Evolutionary conservation across 306 rosid genomes (phyloP).

Genomic region (Sophora flavescens): DNA sequence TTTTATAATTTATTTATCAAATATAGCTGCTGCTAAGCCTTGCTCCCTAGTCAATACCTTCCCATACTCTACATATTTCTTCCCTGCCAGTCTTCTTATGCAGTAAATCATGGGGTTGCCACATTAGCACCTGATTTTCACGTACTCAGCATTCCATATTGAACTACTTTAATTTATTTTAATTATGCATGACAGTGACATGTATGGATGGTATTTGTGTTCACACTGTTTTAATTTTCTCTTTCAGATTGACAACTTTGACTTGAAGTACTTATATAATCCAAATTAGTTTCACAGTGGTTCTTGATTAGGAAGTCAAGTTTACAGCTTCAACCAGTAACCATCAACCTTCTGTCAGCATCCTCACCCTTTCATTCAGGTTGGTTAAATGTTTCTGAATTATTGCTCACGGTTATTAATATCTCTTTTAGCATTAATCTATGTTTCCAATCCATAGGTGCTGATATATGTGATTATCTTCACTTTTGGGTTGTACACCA

Average conservation of each 20-base stretch:
- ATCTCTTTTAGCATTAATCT: not conserved
- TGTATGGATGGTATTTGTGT: constrained; percentile 35
- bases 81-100: constrained; percentile 11
- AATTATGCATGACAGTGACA: constrained; percentile 47
- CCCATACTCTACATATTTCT: constrained; percentile 32
- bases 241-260: constrained; percentile 64
- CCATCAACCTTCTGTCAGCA: constrained; percentile 23
- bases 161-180: not conserved
- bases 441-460: not conserved
- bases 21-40: constrained; percentile 37
- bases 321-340: constrained; percentile 22
- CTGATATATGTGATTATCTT: no score
- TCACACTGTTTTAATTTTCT: constrained; percentile 45
- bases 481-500: not conserved
- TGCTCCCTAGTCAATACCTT: constrained; percentile 48
- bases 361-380: constrained; percentile 51
- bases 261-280: constrained; percentile 59
- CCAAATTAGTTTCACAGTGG: constrained; percentile 44
- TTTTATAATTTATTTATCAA: constrained; percentile 38
- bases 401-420: constrained; percentile 1
- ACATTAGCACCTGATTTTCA: constrained; percentile 41
- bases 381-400: constrained; percentile 43
- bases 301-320: constrained; percentile 40
- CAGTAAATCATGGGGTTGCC: constrained; percentile 29
- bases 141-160: constrained; percentile 30